These are phyloP conservation scores for Fraxinus excelsior DNA, from an alignment of 257 asterid genomes.

Conservation along the genomic window DNA sequence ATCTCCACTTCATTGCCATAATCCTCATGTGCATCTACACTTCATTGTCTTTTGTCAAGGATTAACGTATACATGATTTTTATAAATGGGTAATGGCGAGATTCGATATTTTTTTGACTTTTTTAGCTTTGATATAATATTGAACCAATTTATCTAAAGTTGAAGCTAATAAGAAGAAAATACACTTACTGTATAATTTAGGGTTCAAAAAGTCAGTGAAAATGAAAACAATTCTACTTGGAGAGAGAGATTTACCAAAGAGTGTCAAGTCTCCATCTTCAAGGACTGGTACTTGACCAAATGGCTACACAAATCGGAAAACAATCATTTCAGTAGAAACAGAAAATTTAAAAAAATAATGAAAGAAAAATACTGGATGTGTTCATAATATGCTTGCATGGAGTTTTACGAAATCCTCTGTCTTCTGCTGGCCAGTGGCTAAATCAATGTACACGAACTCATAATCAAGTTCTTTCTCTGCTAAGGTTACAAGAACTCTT, in stretches of 20 bases:
- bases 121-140: too few relatives aligned
- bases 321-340: background rate
- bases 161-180: too few relatives aligned
- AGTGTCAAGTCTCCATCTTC: conserved; percentile 52
- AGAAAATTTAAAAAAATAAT: background rate
- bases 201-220: too few relatives aligned
- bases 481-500: conserved; percentile 41
- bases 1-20: too few relatives aligned
- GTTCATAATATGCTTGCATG: conserved; percentile 28
- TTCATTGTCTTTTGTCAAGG: too few relatives aligned
- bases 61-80: too few relatives aligned
- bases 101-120: too few relatives aligned
- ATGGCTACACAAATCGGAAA: conserved; percentile 34
- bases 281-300: conserved; percentile 51
- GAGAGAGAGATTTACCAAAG: conserved; percentile 43
- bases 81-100: too few relatives aligned
- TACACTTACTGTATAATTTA: too few relatives aligned
- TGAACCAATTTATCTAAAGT: too few relatives aligned
- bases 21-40: too few relatives aligned
- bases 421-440: conserved; percentile 39
- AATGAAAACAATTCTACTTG: too few relatives aligned
- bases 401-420: conserved; percentile 41
- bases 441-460: conserved; percentile 34
- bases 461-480: conserved; percentile 38
- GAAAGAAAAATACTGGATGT: background rate